Base-by-base conservation (phyloP, 495 filamentous ascomycete genomes). In the Chaetomium fimeti region DNA sequence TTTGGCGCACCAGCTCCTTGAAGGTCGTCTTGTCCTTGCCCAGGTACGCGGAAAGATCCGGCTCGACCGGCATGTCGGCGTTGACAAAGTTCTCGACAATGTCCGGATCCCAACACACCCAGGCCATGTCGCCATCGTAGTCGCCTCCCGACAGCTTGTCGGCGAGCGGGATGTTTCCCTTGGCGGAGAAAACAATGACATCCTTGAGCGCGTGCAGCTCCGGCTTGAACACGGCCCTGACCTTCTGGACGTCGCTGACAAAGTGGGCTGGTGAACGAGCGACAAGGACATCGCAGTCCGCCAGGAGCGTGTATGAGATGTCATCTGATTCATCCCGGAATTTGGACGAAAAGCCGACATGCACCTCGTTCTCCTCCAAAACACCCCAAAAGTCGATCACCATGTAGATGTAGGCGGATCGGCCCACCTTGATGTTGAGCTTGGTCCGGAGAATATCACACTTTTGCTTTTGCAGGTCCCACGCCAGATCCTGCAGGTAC, bases 61-160 rank as follows among this genome's bases (percentile, higher is more conserved):
- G 81, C n/a, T 77, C 65, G 0, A 65, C 6, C 0, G 88, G 87
- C 27, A 86, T 75, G 1, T 81, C 76, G 6, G 89, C 87, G 69
- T 96, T 97, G 5, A 71, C 63, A 69, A 97, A 98, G n/a, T 78
- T 82, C 5, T 82, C 69, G 0, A 95, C 91, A 16, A 97, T 85
- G 0, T 77, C 77, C 2, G 81, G 80, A 63, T 97, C 92, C 93
- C 92, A 97, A 74, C 92, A 97, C 18, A 96, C 79, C 92, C 92
- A 94, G 0, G 87, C 90, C 47, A 82, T 88, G 67, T 98, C 94
- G 0, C 94, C 94, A 64, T 97, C 93, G 72, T 97, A 97, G 75
- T 98, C 94, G 11, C 94, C 94, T 16, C 93, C 94, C 5, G 91
- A 94, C 0, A 97, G 80, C 73, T 91, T 90, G 38, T 87, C 84